Percentiles rank a stretch among this genome's conserved stretches.
phyloP scores from a whole-genome alignment of 441 rosid species.

The Pelargonium cotyledonis region DNA sequence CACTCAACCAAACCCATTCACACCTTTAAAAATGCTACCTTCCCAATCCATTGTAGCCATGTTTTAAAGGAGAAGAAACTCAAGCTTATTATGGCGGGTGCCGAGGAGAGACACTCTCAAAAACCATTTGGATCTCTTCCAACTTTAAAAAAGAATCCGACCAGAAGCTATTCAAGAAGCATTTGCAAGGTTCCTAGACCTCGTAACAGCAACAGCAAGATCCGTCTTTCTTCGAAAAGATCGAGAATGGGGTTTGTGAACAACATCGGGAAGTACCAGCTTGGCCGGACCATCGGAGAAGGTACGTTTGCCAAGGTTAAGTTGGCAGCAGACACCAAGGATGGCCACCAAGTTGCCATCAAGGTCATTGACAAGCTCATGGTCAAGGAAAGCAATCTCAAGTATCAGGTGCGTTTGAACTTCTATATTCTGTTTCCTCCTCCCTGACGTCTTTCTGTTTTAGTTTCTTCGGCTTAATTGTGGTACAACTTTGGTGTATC shows the following conservation, averaged over 20 bases:
- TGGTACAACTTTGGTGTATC: constrained; percentile 9
- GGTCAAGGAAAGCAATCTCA: constrained; percentile 56
- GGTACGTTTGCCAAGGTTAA: constrained; percentile 92
- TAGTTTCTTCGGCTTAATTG: not conserved
- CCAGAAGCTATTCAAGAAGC: too few species aligned
- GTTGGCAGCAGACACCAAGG: constrained; percentile 57
- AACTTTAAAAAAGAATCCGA: not conserved
- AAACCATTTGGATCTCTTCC: not conserved
- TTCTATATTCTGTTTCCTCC: not conserved
- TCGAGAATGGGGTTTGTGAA: not conserved
- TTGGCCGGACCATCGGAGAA: constrained; percentile 70
- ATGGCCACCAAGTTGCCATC: constrained; percentile 55
- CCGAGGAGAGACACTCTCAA: not conserved
- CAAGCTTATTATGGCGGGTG: not conserved
- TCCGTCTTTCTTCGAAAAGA: too few species aligned
- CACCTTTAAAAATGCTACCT: too few species aligned
- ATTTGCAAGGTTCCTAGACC: not conserved
- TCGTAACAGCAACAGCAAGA: too few species aligned
- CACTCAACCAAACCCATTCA: too few species aligned
- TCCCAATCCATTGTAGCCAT: too few species aligned
- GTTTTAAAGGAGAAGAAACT: too few species aligned
- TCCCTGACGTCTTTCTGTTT: not conserved
- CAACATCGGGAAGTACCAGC: constrained; percentile 38
- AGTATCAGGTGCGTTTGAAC: not conserved
- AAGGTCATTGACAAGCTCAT: constrained; percentile 71